Evolutionary conservation across 78 protist genomes (phyloP), one percentile per base, ranked within the genome.

Genomic region (Dictyostelium brefeldianum): DNA sequence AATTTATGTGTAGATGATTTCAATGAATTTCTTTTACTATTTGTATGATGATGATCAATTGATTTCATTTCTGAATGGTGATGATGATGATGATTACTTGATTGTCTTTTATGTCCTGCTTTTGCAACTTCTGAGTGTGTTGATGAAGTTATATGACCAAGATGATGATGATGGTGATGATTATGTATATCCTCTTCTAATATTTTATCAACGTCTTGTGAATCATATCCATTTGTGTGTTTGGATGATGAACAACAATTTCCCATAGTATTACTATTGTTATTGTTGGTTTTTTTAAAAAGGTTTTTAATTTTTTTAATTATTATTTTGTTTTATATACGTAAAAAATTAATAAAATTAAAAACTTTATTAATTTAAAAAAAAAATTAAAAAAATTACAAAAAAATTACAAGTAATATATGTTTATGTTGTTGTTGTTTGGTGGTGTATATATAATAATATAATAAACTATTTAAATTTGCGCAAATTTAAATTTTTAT

Each of bases 241-340:
- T 78, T 78, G 47, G 73, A 65, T 78, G 83, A 78, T 29, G 83
- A 78, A 78, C 83, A 78, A 78, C 83, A 78, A 78, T 78, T 78
- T 54, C 83, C 83, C 83, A 78, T 78, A 78, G 53, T 78, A 48
- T 25, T 48, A 75, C 41, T 75, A 48, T 22, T 48, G 48, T 12
- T 48, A 74, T 48, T 43, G 50, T 18, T 71, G 14, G 73, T 25
- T 65, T 65, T 65, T 65, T 65, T 65, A 27, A 65, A 65, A 29
- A 65, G 18, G n/a, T 65, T 65, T 65, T 65, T 65, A 14, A 65
- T 65, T 65, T 65, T 65, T 65, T 65, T 65, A 41, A 65, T 65
- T 11, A 65, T 65, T 65, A 65, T 65, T 65, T 65, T 65, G 73
- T 65, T 65, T 65, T 65, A 65, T 65, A 65, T 65, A 65, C 27